A percentile compares a stretch with the other conserved stretches of the same genome.
Conservation (phyloP, 2,329 filamentous ascomycete species). For the Colletotrichum tamarilloi region DNA sequence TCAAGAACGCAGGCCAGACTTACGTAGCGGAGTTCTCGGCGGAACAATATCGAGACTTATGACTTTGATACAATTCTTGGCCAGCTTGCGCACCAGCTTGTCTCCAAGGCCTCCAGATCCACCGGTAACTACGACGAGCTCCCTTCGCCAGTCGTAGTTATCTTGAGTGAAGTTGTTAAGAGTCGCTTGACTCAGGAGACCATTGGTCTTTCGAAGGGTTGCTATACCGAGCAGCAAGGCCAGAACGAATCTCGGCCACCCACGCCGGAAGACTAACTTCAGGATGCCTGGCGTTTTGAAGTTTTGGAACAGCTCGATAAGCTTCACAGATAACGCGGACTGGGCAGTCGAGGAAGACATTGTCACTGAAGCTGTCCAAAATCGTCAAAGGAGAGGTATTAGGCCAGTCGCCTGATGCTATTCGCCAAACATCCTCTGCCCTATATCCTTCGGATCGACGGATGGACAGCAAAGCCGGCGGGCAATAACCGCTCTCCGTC, state of each 20-base stretch:
- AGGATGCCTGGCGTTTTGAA: neutral
- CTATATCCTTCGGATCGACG: neutral
- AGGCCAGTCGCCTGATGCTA: neutral
- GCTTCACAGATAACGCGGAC: neutral
- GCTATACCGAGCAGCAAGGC: neutral
- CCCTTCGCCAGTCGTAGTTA: constrained; percentile 27
- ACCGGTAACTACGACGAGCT: constrained; percentile 46
- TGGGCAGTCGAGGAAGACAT: constrained; percentile 1
- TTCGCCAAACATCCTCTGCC: neutral
- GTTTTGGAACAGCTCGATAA: neutral
- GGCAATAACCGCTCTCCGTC: neutral
- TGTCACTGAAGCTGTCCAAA: neutral
- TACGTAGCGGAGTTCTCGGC: constrained; percentile 7
- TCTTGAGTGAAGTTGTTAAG: constrained; percentile 28
- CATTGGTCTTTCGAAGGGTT: neutral
- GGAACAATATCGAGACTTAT: constrained; percentile 20
- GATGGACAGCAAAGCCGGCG: neutral
- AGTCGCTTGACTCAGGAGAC: neutral
- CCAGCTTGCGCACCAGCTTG: constrained; percentile 22
- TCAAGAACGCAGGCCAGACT: neutral
- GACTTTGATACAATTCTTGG: constrained; percentile 29
- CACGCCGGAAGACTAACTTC: neutral
- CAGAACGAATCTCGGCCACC: constrained; percentile 8
- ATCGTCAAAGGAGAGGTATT: neutral
- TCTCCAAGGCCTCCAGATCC: constrained; percentile 27